Conservation (phyloP, 192 early-diverging fungal species). For the Coemansia sp. region DNA sequence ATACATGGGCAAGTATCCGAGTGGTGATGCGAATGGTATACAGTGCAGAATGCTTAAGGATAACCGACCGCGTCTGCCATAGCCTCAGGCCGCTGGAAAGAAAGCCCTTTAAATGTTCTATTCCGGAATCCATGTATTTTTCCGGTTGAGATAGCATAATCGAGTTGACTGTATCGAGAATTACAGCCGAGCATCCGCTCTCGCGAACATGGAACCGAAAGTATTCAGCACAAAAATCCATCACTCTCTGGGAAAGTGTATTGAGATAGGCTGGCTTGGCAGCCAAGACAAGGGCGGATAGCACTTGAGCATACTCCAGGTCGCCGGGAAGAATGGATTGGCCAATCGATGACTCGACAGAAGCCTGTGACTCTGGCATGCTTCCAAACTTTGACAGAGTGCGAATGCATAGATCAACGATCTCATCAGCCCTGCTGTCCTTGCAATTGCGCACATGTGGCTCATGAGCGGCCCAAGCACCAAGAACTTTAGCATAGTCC, state of each 20-base stretch:
- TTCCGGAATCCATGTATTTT: conserved; percentile 9
- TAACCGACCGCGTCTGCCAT: conserved; percentile 41
- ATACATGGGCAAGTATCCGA: conserved; percentile 19
- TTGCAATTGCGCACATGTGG: conserved; percentile 45
- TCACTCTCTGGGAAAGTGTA: conserved; percentile 14
- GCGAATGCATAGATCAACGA: conserved; percentile 34
- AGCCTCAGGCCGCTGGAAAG: conserved; percentile 31
- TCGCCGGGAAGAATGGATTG: conserved; percentile 30
- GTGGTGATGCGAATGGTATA: conserved; percentile 36
- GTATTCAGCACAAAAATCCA: conserved; percentile 49
- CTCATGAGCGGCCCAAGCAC: conserved; percentile 44
- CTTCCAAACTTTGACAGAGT: conserved; percentile 20
- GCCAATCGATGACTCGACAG: conserved; percentile 14
- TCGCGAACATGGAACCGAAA: conserved; percentile 31
- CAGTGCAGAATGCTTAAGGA: conserved; percentile 27
- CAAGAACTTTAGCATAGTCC: conserved; percentile 44
- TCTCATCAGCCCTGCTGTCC: conserved; percentile 19
- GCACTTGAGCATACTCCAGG: conserved; percentile 22
- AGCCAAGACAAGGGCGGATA: conserved; percentile 31
- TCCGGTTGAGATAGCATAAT: conserved; percentile 30
- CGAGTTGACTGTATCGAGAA: conserved; percentile 33
- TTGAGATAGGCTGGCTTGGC: conserved; percentile 27
- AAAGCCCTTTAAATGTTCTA: conserved; percentile 15
- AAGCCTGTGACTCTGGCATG: conserved; percentile 35
- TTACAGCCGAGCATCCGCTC: conserved; percentile 22